Evolutionary conservation across 768 basidiomycete genomes (phyloP), one percentile per base, ranked within the genome.

Genomic region (Amyloporia xantha): DNA sequence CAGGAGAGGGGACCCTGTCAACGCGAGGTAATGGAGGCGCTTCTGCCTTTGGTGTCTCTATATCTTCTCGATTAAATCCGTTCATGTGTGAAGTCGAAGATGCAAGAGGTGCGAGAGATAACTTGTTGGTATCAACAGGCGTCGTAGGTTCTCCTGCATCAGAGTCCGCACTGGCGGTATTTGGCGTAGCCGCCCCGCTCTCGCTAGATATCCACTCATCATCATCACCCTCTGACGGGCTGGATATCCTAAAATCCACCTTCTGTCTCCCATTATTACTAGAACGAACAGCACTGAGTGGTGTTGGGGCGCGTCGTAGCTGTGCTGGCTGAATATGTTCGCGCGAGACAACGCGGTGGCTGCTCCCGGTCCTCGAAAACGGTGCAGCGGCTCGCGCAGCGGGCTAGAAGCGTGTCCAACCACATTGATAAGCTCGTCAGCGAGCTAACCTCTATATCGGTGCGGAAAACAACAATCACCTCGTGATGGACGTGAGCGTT

Each of bases 201-300:
- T 85, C 84, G 61, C 81, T 86, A 23, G 86, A 88, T 1, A 84
- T 74, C 85, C 85, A 88, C 49, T 79, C 86, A 48, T 55, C 60
- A 20, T 79, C 79, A 11, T 71, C 74, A 33, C 71, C 74, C 21
- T 65, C 73, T 35, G 66, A 68, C 25, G 75, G 68, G 44, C 71
- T 75, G 7, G 81, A 71, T 49, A 85, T 71, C 11, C 77, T 76
- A 59, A 87, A 86, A 4, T 78, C 82, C 20, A 68, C 59, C 59
- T 78, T 81, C 10, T 65, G 61, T 55, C 67, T 62, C 15, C 52
- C 41, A 43, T 58, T 56, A 21, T 54, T 39, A 26, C 37, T 33
- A 28, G 48, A n/a, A 19, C 48, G 39, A 26, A 26, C 37, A 39
- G 43, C 30, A 12, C 48, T 20, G 44, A 38, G 53, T 44, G 49